A percentile compares a stretch with the other conserved stretches of the same genome.
These are phyloP conservation scores for Nicotiana knightiana DNA, from an alignment of 257 asterid species.

Conservation along the genomic window DNA sequence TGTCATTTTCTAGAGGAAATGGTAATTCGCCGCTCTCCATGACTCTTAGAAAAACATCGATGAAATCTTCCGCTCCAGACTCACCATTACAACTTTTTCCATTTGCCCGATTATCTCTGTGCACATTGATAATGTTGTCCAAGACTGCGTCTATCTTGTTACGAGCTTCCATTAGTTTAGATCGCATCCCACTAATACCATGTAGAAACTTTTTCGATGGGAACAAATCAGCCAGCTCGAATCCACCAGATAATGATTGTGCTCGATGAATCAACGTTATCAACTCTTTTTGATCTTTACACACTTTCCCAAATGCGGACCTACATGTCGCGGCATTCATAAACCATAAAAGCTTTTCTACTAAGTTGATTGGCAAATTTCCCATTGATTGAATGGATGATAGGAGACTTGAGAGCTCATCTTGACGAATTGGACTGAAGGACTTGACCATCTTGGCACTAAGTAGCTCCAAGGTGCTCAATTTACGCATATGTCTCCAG, in stretches of 20 bases:
- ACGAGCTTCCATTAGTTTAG: neutral
- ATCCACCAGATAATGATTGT: too few species aligned
- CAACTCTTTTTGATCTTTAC: too few species aligned
- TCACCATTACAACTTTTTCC: neutral
- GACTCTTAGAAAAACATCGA: neutral
- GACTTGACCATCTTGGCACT: neutral
- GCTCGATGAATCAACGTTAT: too few species aligned
- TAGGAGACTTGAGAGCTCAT: too few species aligned
- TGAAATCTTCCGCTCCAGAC: neutral
- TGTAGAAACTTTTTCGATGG: neutral
- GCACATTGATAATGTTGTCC: neutral
- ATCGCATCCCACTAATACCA: neutral
- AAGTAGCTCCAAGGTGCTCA: conserved; percentile 13
- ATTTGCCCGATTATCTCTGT: neutral
- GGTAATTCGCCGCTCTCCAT: neutral
- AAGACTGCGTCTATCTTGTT: neutral
- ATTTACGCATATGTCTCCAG: conserved; percentile 15
- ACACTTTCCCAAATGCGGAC: too few species aligned
- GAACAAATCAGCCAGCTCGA: neutral
- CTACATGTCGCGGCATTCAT: too few species aligned
- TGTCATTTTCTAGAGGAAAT: neutral
- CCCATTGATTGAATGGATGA: too few species aligned
- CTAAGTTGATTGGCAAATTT: too few species aligned
- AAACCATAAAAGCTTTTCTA: too few species aligned
- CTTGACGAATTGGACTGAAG: neutral